Conservation (phyloP, 176 grass and related monocot species). For the Oryza nivara region DNA sequence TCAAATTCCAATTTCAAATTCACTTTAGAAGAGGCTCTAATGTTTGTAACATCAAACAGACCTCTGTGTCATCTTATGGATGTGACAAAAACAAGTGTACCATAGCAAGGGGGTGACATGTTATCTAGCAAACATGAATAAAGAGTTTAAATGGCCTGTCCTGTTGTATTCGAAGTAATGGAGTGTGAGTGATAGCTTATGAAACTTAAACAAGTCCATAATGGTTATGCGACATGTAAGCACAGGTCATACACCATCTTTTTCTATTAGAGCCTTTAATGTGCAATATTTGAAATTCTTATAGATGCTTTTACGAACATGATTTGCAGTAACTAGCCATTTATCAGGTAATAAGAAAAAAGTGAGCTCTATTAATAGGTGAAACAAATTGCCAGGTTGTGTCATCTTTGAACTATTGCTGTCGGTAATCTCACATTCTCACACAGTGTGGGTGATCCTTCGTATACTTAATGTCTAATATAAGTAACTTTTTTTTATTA, state of each 20-base stretch:
- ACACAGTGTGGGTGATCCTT: background rate
- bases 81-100: constrained; percentile 21
- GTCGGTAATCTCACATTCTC: background rate
- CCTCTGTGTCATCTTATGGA: constrained; percentile 21
- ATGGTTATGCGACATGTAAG: constrained; percentile 8
- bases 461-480: constrained; percentile 2
- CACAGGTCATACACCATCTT: background rate
- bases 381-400: constrained; percentile 22
- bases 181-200: constrained; percentile 3
- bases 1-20: constrained; percentile 13
- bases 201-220: constrained; percentile 1
- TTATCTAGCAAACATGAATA: constrained; percentile 27
- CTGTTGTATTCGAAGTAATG: constrained; percentile 29
- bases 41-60: constrained; percentile 3
- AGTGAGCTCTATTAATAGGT: constrained; percentile 1
- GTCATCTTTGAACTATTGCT: background rate
- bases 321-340: constrained; percentile 24
- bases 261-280: constrained; percentile 3
- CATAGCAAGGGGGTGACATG: constrained; percentile 6
- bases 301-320: background rate
- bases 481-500: background rate
- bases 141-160: constrained; percentile 15
- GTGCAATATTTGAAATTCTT: background rate
- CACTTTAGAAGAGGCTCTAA: background rate
- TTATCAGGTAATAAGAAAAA: background rate